Evolutionary conservation across 768 basidiomycete species (phyloP).

Genomic region (Russula sp.): DNA sequence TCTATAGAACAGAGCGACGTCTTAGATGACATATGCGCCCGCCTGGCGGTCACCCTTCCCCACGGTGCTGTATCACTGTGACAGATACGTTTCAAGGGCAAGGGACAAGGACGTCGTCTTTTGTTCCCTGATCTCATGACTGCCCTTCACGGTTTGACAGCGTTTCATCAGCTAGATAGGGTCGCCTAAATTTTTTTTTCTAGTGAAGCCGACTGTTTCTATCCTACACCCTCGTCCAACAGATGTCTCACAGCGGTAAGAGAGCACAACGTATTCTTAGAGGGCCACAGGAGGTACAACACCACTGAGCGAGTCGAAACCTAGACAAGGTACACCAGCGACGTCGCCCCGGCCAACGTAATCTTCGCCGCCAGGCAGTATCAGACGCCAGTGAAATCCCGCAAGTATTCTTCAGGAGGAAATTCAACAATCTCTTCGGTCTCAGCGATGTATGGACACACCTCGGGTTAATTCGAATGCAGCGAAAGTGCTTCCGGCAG

Average conservation of each 20-base stretch:
- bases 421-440: background rate
- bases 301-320: background rate
- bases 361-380: background rate
- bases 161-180: background rate
- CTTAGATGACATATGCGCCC: background rate
- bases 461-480: constrained; percentile 81
- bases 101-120: background rate
- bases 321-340: background rate
- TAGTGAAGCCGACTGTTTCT: background rate
- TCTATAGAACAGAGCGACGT: background rate
- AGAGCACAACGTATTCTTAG: background rate
- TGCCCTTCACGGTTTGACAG: background rate
- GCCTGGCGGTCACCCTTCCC: background rate
- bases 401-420: constrained; percentile 26
- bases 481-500: constrained; percentile 85
- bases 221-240: background rate
- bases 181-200: background rate
- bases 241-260: background rate
- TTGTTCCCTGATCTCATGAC: background rate
- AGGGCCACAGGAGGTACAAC: background rate
- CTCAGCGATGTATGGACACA: constrained; percentile 26
- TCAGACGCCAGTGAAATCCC: constrained; percentile 26
- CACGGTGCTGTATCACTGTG: background rate
- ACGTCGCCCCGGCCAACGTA: background rate
- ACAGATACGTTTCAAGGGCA: background rate